phyloP scores from a whole-genome alignment of 768 basidiomycete species.

The Mycena vulgaris region DNA sequence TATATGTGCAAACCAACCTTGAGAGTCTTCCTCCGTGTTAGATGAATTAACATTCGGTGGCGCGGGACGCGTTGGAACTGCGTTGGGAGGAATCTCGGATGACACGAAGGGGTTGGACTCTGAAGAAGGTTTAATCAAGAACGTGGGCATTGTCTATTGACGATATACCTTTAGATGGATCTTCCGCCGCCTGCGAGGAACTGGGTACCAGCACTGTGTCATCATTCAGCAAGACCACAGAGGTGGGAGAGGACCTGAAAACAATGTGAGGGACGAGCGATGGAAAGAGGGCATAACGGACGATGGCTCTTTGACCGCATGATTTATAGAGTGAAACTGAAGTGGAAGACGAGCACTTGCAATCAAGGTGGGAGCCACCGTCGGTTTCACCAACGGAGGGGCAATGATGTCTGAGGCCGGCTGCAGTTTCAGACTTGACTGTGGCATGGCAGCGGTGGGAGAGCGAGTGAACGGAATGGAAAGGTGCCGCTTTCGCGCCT shows the following conservation, averaged over 20 bases:
- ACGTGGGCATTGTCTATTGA: not conserved
- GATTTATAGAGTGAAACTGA: not conserved
- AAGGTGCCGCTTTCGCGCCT: constrained; percentile 2
- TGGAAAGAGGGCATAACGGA: not conserved
- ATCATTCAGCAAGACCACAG: not conserved
- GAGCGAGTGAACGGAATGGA: not conserved
- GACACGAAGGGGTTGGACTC: not conserved
- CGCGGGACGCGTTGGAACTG: not conserved
- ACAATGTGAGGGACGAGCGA: not conserved
- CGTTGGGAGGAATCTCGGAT: not conserved
- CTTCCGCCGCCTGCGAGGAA: constrained; percentile 34
- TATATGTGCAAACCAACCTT: constrained; percentile 3
- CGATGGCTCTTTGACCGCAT: not conserved
- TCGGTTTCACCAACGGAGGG: not conserved
- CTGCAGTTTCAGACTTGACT: not conserved
- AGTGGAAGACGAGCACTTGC: not conserved
- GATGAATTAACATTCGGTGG: constrained; percentile 15
- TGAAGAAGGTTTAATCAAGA: constrained; percentile 4
- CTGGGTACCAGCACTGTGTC: constrained; percentile 27
- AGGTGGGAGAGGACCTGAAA: not conserved
- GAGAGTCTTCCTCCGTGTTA: constrained; percentile 28
- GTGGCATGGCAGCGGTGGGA: not conserved
- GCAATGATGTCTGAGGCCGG: not conserved
- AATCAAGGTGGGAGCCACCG: constrained; percentile 2
- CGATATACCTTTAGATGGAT: not conserved